phyloP scores from a whole-genome alignment of 2,329 filamentous ascomycete species.

The Blumeria hordei region DNA sequence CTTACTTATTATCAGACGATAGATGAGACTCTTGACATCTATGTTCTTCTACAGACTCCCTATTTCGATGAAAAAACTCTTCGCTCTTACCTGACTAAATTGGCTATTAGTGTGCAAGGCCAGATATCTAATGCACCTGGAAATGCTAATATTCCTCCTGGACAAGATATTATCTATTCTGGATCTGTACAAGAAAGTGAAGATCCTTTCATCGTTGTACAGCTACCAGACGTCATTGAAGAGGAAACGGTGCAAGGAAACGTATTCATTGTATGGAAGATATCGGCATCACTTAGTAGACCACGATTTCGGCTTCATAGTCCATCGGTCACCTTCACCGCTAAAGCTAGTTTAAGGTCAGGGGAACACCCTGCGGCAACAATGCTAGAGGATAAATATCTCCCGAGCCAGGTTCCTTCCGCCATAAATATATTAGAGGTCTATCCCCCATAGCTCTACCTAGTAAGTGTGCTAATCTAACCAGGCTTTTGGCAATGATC shows the following conservation, averaged over 20 bases:
- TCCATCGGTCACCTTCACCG: constrained; percentile 41
- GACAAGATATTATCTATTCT: constrained; percentile 35
- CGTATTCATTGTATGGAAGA: constrained; percentile 34
- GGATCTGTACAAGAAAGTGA: constrained; percentile 24
- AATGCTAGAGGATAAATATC: constrained; percentile 31
- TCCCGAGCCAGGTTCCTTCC: constrained; percentile 42
- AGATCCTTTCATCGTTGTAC: constrained; percentile 24
- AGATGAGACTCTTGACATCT: constrained; percentile 53
- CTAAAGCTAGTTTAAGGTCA: constrained; percentile 30
- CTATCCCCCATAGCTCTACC: neutral
- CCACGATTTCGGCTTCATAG: constrained; percentile 40
- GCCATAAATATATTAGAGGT: constrained; percentile 51
- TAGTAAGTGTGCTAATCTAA: neutral
- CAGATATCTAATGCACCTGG: constrained; percentile 33
- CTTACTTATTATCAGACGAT: constrained; percentile 25
- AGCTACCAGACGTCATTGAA: constrained; percentile 19
- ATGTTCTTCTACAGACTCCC: constrained; percentile 42
- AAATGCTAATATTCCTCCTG: constrained; percentile 22
- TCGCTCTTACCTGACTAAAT: constrained; percentile 31
- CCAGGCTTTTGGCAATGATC: constrained; percentile 38
- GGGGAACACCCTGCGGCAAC: constrained; percentile 19
- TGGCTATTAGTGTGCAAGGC: constrained; percentile 43
- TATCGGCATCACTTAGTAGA: constrained; percentile 30
- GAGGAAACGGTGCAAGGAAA: constrained; percentile 15
- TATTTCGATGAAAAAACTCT: constrained; percentile 31